A percentile compares a stretch with the other conserved stretches of the same genome.
Conservation (phyloP, 2,329 filamentous ascomycete genomes). For the Falciphora oryzae region DNA sequence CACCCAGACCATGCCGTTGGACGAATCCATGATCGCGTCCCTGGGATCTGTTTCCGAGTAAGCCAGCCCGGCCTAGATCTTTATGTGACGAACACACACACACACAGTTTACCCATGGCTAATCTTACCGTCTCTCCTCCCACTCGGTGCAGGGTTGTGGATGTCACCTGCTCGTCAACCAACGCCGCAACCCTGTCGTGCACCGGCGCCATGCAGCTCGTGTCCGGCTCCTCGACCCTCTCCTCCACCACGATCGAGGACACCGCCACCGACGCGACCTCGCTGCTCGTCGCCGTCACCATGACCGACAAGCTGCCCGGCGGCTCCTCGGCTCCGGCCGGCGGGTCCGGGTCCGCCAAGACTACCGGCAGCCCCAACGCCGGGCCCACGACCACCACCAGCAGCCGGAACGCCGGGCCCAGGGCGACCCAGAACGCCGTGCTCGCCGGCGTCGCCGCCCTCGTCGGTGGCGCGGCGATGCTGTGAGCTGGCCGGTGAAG, state of each 20-base stretch:
- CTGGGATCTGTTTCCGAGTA: not conserved
- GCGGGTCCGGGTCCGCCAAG: not conserved
- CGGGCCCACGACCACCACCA: slow-evolving; percentile 1
- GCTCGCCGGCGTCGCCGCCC: slow-evolving; percentile 15
- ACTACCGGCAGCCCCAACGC: not conserved
- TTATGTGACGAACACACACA: no score
- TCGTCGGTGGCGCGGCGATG: slow-evolving; percentile 14
- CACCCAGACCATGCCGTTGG: not conserved
- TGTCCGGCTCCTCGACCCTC: slow-evolving; percentile 19
- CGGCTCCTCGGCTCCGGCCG: not conserved
- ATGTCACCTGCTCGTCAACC: not conserved
- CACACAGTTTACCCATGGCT: no score
- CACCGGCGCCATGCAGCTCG: slow-evolving; percentile 13
- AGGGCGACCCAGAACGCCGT: slow-evolving; percentile 15
- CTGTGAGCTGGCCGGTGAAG: not conserved
- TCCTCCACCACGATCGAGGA: slow-evolving; percentile 10
- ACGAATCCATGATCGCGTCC: not conserved
- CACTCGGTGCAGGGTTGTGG: not conserved
- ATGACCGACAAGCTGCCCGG: not conserved
- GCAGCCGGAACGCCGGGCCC: slow-evolving; percentile 10
- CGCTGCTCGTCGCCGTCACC: not conserved
- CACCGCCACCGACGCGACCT: not conserved
- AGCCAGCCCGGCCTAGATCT: not conserved
- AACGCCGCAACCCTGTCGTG: not conserved
- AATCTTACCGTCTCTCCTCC: no score